Evolutionary conservation across 148 eudicot genomes (phyloP).

Genomic region (Chenopodium quinoa): DNA sequence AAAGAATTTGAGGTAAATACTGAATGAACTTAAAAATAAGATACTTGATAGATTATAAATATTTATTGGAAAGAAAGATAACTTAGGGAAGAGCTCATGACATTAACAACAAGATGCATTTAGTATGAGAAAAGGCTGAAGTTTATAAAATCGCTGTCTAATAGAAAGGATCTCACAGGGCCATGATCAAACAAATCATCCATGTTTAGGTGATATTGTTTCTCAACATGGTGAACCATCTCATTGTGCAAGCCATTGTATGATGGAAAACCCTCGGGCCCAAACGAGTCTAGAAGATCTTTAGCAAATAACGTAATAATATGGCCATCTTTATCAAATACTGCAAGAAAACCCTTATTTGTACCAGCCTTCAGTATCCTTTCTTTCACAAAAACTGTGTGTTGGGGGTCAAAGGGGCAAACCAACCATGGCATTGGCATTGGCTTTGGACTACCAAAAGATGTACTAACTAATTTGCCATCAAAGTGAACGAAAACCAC

Average conservation of each 20-base stretch:
- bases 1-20: no score
- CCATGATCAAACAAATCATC: not conserved
- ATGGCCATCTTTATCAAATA: not conserved
- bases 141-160: no score
- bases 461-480: not conserved
- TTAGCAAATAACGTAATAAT: not conserved
- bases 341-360: not conserved
- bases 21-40: no score
- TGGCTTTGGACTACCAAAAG: not conserved
- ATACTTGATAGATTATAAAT: no score
- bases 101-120: no score
- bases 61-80: no score
- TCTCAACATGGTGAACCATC: not conserved
- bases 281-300: not conserved
- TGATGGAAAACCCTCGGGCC: not conserved
- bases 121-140: no score
- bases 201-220: not conserved
- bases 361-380: not conserved
- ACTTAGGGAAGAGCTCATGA: no score
- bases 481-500: not conserved
- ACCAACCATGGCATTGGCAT: not conserved
- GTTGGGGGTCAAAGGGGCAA: not conserved
- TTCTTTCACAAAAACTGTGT: not conserved
- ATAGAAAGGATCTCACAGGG: no score
- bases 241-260: conserved; percentile 2